Conservation (phyloP, 2,329 filamentous ascomycete species). For the Xylariaceae sp. region DNA sequence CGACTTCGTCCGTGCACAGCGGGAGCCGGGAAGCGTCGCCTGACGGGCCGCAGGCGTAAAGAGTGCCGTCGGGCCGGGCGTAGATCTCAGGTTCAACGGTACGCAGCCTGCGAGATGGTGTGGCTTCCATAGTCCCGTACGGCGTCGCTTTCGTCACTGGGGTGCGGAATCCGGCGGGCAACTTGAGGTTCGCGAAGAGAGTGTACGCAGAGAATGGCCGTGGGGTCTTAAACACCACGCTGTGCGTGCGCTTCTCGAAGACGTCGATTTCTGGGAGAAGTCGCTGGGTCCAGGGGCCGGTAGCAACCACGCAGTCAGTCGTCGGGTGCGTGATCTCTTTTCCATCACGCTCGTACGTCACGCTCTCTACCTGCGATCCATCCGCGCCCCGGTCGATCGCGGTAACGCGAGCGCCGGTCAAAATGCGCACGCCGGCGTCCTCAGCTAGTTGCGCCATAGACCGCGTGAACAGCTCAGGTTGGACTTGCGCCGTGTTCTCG, state of each 20-base stretch:
- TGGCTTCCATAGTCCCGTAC: conserved; percentile 7
- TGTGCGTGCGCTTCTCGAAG: conserved; percentile 42
- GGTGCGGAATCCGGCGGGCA: conserved; percentile 51
- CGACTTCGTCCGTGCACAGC: conserved; percentile 56
- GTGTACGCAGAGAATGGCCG: conserved; percentile 52
- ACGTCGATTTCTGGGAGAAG: conserved; percentile 43
- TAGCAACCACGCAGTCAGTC: conserved; percentile 36
- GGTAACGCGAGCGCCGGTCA: conserved; percentile 32
- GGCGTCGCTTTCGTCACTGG: conserved; percentile 26
- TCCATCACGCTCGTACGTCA: conserved; percentile 31
- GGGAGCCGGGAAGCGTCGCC: conserved; percentile 62
- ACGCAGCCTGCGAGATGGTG: conserved; percentile 30
- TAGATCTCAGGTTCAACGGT: conserved; percentile 71
- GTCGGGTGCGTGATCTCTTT: conserved; percentile 26
- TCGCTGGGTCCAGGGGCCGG: conserved; percentile 45
- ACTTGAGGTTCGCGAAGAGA: conserved; percentile 67
- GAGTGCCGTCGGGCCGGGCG: conserved; percentile 66
- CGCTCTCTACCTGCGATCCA: conserved; percentile 25
- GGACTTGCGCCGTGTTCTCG: conserved; percentile 68
- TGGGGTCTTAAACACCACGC: conserved; percentile 41
- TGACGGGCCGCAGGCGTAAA: conserved; percentile 69
- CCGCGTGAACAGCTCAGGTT: conserved; percentile 72
- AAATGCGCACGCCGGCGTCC: conserved; percentile 56
- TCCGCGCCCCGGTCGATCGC: conserved; percentile 26
- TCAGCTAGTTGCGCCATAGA: conserved; percentile 64